Evolutionary conservation across 169 alveolate genomes (phyloP).

Genomic region (Perkinsus marinus): DNA sequence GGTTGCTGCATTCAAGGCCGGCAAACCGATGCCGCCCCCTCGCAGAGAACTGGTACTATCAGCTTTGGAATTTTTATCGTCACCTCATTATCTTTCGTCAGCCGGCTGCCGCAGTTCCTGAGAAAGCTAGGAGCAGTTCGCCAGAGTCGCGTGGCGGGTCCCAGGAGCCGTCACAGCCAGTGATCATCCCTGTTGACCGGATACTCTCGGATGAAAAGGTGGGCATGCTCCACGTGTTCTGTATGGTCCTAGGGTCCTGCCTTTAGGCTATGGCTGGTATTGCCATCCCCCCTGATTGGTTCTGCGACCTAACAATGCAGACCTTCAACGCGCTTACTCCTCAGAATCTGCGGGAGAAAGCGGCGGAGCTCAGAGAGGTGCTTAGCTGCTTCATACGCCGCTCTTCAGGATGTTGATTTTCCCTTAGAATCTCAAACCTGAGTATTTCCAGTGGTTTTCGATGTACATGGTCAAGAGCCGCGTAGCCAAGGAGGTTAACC

Average conservation of each 20-base stretch:
- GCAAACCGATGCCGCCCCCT: background rate
- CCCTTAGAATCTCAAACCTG: conserved; percentile 42
- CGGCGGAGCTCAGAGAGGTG: background rate
- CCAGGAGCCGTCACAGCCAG: background rate
- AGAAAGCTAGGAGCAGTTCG: background rate
- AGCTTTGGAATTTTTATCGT: background rate
- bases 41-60: background rate
- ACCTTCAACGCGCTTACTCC: conserved; percentile 17
- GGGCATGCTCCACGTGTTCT: too few relatives aligned
- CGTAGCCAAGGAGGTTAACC: conserved; percentile 72
- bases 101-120: background rate
- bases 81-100: background rate
- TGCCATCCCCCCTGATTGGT: conserved; percentile 21
- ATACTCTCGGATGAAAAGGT: background rate
- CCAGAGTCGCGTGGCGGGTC: background rate
- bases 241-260: background rate
- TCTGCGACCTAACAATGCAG: conserved; percentile 4
- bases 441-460: conserved; percentile 62
- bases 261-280: background rate
- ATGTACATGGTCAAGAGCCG: conserved; percentile 69
- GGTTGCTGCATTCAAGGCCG: background rate
- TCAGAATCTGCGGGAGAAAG: conserved; percentile 19
- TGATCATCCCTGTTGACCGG: background rate
- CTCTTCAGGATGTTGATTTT: too few relatives aligned
- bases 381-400: background rate